phyloP scores from a whole-genome alignment of 2,329 filamentous ascomycete genomes.

The Cryphonectria carpinicola region DNA sequence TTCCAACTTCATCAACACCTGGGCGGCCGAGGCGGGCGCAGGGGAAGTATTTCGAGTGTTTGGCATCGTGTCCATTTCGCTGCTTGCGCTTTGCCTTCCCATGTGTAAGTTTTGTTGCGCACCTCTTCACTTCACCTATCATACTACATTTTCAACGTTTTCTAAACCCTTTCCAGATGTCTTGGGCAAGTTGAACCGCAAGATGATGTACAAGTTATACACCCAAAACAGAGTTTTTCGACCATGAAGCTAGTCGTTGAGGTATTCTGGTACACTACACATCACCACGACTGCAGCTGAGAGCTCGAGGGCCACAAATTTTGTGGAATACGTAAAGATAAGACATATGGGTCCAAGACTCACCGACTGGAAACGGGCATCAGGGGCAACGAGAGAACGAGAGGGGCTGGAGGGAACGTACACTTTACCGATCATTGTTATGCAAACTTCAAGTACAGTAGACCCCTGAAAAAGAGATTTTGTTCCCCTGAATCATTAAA shows the following conservation, averaged over 20 bases:
- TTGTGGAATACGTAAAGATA: background rate
- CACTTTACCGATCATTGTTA: background rate
- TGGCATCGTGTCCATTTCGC: conserved; percentile 36
- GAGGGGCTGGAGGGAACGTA: background rate
- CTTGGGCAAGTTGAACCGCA: conserved; percentile 24
- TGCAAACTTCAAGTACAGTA: background rate
- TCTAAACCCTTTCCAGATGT: conserved; percentile 6
- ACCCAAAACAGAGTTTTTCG: conserved; percentile 9
- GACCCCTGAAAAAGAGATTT: background rate
- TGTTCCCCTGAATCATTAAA: background rate
- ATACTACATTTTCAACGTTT: background rate
- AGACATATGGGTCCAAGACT: background rate
- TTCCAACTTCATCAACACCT: conserved; percentile 39
- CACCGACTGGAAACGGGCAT: background rate
- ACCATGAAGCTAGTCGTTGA: conserved; percentile 10
- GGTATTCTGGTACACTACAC: background rate
- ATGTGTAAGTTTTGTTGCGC: conserved; percentile 37
- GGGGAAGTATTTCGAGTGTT: conserved; percentile 36
- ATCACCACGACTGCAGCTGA: background rate
- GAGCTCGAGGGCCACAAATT: background rate
- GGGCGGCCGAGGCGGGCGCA: conserved; percentile 34
- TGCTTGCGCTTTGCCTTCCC: conserved; percentile 38
- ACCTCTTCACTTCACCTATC: background rate
- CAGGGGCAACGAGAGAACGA: background rate
- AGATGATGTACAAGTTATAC: conserved; percentile 20